phyloP scores from a whole-genome alignment of 1,139 yeast species.

The Sugiyamaella sp. region DNA sequence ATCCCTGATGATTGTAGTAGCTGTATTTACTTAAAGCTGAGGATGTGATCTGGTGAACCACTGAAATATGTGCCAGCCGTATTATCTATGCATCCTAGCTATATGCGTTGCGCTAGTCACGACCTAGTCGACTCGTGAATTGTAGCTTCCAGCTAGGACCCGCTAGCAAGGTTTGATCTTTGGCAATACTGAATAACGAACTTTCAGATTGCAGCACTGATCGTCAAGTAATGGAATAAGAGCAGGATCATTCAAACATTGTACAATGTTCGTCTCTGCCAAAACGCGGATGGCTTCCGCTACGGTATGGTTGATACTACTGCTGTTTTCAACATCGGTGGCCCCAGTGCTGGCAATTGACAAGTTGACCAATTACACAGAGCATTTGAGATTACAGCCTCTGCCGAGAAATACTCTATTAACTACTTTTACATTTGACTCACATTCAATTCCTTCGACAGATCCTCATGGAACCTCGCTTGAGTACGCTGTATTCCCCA shows the following conservation, averaged over 20 bases:
- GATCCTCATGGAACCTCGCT: constrained; percentile 25
- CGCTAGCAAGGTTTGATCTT: no score
- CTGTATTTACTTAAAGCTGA: no score
- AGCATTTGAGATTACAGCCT: constrained; percentile 63
- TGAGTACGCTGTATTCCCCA: constrained; percentile 80
- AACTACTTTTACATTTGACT: constrained; percentile 67
- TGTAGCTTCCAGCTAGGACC: no score
- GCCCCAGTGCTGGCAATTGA: not conserved
- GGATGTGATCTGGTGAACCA: no score
- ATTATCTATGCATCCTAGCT: no score
- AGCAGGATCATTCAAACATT: not conserved
- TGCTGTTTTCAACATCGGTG: not conserved
- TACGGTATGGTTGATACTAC: not conserved
- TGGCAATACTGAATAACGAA: no score
- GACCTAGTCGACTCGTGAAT: no score
- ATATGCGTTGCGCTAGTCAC: no score
- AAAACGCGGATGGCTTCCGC: not conserved
- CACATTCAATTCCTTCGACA: constrained; percentile 52
- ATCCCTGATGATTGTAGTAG: no score
- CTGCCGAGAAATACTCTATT: constrained; percentile 69
- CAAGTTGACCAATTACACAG: constrained; percentile 48
- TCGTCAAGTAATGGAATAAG: constrained; percentile 5
- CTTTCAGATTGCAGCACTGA: no score
- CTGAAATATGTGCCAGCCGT: no score
- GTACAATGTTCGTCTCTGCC: not conserved